Evolutionary conservation across 2,329 filamentous ascomycete genomes (phyloP), one percentile per base, ranked within the genome.

Genomic region (Verticillium longisporum): DNA sequence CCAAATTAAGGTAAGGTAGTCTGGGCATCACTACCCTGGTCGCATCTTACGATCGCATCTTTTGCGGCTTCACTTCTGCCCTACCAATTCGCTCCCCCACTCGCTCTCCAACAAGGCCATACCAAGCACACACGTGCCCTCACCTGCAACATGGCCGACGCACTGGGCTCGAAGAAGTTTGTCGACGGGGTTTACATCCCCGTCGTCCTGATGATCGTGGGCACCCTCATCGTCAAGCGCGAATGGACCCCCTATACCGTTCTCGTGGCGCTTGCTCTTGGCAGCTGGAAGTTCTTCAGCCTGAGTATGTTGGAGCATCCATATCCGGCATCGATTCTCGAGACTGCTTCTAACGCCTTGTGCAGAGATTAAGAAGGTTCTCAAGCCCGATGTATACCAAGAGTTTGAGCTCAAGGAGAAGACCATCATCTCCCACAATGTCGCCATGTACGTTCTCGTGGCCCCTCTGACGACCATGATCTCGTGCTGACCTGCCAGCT

Each of bases 401-500:
- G 86, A 96, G 62, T 97, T 97, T 73, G 88, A 91, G 74, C 88
- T 99, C 69, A 88, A 90, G 76, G 91, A 98, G 77, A 98, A 97
- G 86, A 98, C 89, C 14, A 84, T 96, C 67, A 88, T 98, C 71
- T 97, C 94, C 36, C 95, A 98, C 86, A 99, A 99, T 82, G 94
- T 96, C 63, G 93, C 94, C 76, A 97, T 99, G 90, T 92, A 78
- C 72, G 84, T 77, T 9, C 45, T 10, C 7, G 21, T 11, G 45
- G 13, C 9, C 26, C 26, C n/a, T 21, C 18, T 18, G 11, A n/a
- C 21, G 6, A 15, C 9, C n/a, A 7, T 31, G 6, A 13, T 53
- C 6, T 34, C 37, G 36, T 61, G 59, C 11, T 57, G 18, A 41
- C 10, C 66, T 64, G 60, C 10, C 31, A 92, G 89, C 80, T 99